Conservation (phyloP, 2,329 filamentous ascomycete genomes). For the Xylariomycetidae sp. region DNA sequence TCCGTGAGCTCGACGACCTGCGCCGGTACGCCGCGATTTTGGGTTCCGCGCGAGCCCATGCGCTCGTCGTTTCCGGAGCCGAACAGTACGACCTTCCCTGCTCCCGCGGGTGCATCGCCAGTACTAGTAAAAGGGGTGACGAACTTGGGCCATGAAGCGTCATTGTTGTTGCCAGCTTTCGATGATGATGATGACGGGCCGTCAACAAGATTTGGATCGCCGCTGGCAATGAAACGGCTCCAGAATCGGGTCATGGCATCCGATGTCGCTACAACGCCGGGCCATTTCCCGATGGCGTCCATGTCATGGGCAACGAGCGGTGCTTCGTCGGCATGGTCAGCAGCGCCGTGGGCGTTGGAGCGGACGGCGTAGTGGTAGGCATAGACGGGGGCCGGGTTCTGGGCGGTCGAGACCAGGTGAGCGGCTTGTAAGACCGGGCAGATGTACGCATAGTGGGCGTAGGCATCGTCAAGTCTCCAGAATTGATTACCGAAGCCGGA, state of each 20-base stretch:
- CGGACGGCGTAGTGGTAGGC: constrained; percentile 57
- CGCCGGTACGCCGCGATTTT: constrained; percentile 37
- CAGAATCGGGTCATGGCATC: constrained; percentile 40
- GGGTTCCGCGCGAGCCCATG: constrained; percentile 26
- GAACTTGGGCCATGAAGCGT: constrained; percentile 38
- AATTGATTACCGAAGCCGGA: constrained; percentile 48
- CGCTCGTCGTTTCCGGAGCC: constrained; percentile 56
- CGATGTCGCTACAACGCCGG: constrained; percentile 34
- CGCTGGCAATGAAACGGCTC: constrained; percentile 31
- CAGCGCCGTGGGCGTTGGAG: constrained; percentile 29
- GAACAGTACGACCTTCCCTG: constrained; percentile 47
- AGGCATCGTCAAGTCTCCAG: constrained; percentile 54
- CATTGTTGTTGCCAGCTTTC: constrained; percentile 8
- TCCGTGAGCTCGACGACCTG: constrained; percentile 36
- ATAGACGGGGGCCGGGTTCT: constrained; percentile 33
- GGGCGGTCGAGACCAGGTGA: constrained; percentile 32
- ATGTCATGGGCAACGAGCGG: constrained; percentile 40
- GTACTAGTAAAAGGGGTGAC: constrained; percentile 31
- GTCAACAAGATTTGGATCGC: constrained; percentile 20
- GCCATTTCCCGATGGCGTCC: constrained; percentile 24
- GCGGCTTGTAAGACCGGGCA: constrained; percentile 59
- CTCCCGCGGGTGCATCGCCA: constrained; percentile 13
- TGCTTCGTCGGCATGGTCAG: constrained; percentile 45
- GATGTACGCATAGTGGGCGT: constrained; percentile 61
- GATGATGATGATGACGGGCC: not conserved